These are phyloP conservation scores for Schizophyllum commune DNA, from an alignment of 1,284 basidiomycete species.

Conservation along the genomic window DNA sequence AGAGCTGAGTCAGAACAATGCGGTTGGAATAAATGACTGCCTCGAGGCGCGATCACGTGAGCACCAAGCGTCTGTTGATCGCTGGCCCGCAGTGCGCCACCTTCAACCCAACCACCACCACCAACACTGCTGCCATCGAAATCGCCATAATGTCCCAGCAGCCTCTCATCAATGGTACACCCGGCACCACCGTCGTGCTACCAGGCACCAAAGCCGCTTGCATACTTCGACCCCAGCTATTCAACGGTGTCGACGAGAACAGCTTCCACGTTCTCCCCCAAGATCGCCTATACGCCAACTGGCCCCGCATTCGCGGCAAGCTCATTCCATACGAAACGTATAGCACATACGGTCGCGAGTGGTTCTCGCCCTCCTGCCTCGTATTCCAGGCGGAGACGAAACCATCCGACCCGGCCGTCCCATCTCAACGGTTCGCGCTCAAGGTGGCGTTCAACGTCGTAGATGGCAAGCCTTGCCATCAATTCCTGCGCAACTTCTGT, in stretches of 20 bases:
- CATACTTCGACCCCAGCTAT: background rate
- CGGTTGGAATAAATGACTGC: too few species aligned
- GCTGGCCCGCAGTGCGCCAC: too few species aligned
- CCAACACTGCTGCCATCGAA: too few species aligned
- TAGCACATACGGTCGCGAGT: background rate
- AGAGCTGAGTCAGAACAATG: too few species aligned
- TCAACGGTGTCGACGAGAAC: background rate
- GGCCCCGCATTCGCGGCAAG: background rate
- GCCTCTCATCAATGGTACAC: background rate
- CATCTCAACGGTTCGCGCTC: background rate
- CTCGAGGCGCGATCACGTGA: too few species aligned
- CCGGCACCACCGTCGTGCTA: background rate
- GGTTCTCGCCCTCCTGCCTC: background rate
- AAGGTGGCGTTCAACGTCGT: background rate
- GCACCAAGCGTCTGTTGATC: too few species aligned
- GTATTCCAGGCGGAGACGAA: background rate
- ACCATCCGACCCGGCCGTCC: background rate
- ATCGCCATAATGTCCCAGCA: background rate
- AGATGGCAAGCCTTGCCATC: background rate
- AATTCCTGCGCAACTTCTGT: background rate
- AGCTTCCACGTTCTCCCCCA: background rate
- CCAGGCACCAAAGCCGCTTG: too few species aligned
- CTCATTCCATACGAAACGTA: background rate
- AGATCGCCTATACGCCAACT: background rate
- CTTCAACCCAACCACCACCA: background rate